Percentiles rank a stretch among this genome's conserved stretches.
These are phyloP conservation scores for Podospora comata DNA, from an alignment of 495 filamentous ascomycete species.

Conservation along the genomic window DNA sequence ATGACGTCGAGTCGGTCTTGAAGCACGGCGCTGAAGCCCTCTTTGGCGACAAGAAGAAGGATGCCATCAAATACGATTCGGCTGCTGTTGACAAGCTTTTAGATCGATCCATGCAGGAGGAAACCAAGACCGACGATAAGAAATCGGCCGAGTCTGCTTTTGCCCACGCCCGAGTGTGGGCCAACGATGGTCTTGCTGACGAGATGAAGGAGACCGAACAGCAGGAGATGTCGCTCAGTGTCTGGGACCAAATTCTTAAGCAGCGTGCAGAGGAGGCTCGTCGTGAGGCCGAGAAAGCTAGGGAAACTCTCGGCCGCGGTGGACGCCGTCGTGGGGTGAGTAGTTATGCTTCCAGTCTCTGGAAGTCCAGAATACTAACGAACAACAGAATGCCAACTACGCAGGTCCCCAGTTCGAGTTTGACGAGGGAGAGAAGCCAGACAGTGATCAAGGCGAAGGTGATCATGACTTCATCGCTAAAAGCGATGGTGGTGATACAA, in stretches of 20 bases:
- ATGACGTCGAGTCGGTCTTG: conserved; percentile 84
- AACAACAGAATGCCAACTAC: neutral
- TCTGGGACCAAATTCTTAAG: conserved; percentile 86
- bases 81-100: conserved; percentile 81
- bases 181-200: conserved; percentile 65
- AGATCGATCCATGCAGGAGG: conserved; percentile 77
- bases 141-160: conserved; percentile 73
- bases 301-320: conserved; percentile 76
- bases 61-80: conserved; percentile 70
- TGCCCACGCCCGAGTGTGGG: conserved; percentile 90
- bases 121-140: conserved; percentile 55
- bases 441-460: neutral
- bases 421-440: neutral
- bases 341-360: conserved; percentile 8
- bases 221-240: conserved; percentile 53
- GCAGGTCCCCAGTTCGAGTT: neutral
- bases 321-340: conserved; percentile 60
- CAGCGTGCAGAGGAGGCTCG: conserved; percentile 74
- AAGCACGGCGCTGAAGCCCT: conserved; percentile 82
- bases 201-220: conserved; percentile 52
- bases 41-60: conserved; percentile 70
- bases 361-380: neutral
- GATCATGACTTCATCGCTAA: neutral
- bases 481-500: neutral
- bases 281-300: conserved; percentile 59